phyloP scores from a whole-genome alignment of 75 land plant genomes.

The Azolla pinnata region DNA sequence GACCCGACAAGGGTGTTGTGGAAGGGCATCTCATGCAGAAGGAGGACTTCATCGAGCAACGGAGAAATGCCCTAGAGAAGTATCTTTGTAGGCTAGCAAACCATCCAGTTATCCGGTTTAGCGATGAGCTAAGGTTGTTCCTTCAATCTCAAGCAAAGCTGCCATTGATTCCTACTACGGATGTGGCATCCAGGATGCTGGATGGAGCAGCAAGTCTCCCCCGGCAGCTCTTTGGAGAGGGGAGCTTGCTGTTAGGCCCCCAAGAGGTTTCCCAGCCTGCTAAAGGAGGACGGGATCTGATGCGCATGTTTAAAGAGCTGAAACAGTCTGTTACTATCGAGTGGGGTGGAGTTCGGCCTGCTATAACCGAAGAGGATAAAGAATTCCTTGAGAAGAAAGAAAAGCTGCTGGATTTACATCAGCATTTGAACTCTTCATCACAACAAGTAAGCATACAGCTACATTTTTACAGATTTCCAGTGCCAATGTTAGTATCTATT shows the following conservation, averaged over 20 bases:
- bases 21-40: slow-evolving; percentile 88
- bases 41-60: slow-evolving; percentile 76
- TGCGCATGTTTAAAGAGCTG: slow-evolving; percentile 80
- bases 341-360: slow-evolving; percentile 60
- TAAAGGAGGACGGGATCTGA: slow-evolving; percentile 62
- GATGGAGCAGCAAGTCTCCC: slow-evolving; percentile 77
- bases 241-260: slow-evolving; percentile 14
- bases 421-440: slow-evolving; percentile 59
- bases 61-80: slow-evolving; percentile 56
- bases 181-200: slow-evolving; percentile 80
- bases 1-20: slow-evolving; percentile 83
- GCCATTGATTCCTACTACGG: slow-evolving; percentile 52
- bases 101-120: slow-evolving; percentile 62
- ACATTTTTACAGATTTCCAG: too few relatives aligned
- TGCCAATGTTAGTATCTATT: too few relatives aligned
- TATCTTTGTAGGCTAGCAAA: slow-evolving; percentile 52
- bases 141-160: slow-evolving; percentile 54
- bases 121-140: slow-evolving; percentile 68
- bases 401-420: slow-evolving; percentile 62
- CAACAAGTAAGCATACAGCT: slow-evolving; percentile 78
- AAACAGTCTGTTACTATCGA: slow-evolving; percentile 86
- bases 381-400: slow-evolving; percentile 83
- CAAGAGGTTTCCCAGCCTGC: slow-evolving; percentile 78
- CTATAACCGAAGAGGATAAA: slow-evolving; percentile 73
- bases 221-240: slow-evolving; percentile 58